Conservation (phyloP, 352 stramenopile genomes). For the Phytophthora lateralis region DNA sequence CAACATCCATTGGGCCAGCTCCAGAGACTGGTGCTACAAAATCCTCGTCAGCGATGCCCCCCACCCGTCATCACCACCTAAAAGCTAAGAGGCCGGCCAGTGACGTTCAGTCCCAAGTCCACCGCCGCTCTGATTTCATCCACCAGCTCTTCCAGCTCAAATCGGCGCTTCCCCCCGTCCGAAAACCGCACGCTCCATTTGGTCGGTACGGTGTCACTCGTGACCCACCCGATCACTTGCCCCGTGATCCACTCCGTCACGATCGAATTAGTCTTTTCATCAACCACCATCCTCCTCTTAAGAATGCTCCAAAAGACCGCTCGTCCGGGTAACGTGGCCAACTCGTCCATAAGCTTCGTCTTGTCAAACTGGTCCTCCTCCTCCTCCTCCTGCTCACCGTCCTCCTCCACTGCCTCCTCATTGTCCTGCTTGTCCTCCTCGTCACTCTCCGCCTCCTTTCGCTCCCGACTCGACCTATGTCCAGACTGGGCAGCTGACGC, state of each 20-base stretch:
- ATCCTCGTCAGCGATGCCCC: background rate
- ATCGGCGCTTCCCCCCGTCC: constrained; percentile 18
- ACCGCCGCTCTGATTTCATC: constrained; percentile 23
- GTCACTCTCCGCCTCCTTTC: constrained; percentile 1
- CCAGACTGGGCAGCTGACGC: background rate
- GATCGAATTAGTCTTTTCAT: constrained; percentile 13
- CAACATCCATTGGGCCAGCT: too few species aligned
- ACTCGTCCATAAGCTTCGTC: constrained; percentile 29
- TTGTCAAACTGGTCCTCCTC: constrained; percentile 17
- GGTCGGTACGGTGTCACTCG: constrained; percentile 6
- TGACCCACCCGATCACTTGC: constrained; percentile 30
- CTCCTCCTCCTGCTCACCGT: constrained; percentile 2
- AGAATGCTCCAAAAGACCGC: constrained; percentile 36
- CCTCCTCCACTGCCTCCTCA: background rate
- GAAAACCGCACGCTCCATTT: constrained; percentile 33
- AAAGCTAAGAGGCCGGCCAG: background rate
- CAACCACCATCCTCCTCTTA: constrained; percentile 19
- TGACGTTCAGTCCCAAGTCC: constrained; percentile 27
- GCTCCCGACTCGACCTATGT: background rate
- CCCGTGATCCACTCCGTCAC: constrained; percentile 34
- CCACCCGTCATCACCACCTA: constrained; percentile 1
- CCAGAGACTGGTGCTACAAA: background rate
- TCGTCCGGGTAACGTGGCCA: constrained; percentile 24
- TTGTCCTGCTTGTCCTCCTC: background rate
- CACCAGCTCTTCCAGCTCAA: constrained; percentile 31